These are phyloP conservation scores for Neonectria faginata DNA, from an alignment of 2,329 filamentous ascomycete genomes.

Conservation along the genomic window DNA sequence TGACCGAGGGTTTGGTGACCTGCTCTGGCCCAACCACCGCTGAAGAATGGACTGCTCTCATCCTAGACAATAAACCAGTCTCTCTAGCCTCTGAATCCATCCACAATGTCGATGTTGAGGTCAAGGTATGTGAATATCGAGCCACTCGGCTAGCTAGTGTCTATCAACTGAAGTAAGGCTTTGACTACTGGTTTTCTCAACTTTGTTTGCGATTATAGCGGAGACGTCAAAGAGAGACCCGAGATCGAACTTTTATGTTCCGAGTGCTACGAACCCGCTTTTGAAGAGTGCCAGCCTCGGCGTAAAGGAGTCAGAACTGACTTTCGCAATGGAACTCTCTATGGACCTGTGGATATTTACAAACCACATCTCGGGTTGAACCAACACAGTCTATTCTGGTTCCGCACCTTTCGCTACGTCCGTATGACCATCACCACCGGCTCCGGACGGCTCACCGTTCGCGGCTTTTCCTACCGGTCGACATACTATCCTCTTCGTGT, in stretches of 20 bases:
- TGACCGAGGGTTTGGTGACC: slow-evolving; percentile 14
- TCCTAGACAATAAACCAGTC: background rate
- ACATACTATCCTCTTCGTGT: slow-evolving; percentile 19
- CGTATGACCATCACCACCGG: slow-evolving; percentile 11
- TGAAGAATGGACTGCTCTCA: slow-evolving; percentile 16
- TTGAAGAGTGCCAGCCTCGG: slow-evolving; percentile 15
- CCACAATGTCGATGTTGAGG: slow-evolving; percentile 18
- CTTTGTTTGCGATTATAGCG: slow-evolving; percentile 10
- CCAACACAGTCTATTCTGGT: slow-evolving; percentile 25
- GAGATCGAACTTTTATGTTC: slow-evolving; percentile 10
- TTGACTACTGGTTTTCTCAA: slow-evolving; percentile 18
- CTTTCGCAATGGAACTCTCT: slow-evolving; percentile 9
- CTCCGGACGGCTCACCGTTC: background rate
- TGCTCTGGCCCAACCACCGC: background rate
- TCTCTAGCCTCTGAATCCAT: background rate
- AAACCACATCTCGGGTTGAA: slow-evolving; percentile 6
- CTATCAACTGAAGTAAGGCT: background rate
- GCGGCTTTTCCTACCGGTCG: slow-evolving; percentile 18
- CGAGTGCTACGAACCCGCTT: slow-evolving; percentile 21
- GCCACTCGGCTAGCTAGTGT: no score
- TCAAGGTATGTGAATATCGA: slow-evolving; percentile 5
- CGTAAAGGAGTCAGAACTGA: slow-evolving; percentile 14
- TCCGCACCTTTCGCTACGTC: slow-evolving; percentile 23
- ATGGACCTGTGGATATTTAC: slow-evolving; percentile 18
- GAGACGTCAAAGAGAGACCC: background rate